Base-by-base conservation (phyloP, 805 yeast genomes). In the Ogataea methanolica region DNA sequence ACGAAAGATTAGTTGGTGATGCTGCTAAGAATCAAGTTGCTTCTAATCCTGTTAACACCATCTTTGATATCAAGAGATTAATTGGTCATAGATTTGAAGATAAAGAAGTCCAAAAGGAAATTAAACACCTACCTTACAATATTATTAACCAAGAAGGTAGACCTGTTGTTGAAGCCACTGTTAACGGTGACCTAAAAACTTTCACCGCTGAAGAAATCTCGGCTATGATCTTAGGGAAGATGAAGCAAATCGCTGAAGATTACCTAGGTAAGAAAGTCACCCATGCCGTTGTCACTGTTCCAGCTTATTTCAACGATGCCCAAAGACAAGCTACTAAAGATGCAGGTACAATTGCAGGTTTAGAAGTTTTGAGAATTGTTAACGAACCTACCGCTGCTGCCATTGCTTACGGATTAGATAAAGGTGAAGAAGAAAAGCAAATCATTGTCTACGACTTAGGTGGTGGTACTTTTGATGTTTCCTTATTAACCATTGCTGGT, bases 11-110 rank as follows among this genome's bases (percentile, higher is more conserved):
- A 63, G 88, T 89, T 65, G 97, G 97, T 75, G 97, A 89, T 70
- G 92, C 97, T 58, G 97, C 97, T 57, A 92, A 92, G 83, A 91
- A 92, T 73, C 97, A 92, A 76, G 96, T 96, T 48, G 96, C 97
- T 57, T 87, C 91, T 83, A 92, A 92, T 75, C 97, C 97, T 45
- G 58, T 74, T 51, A 91, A 91, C 79, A 91, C 97, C 40, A 91
- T 91, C 52, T 91, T 91, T 63, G 97, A 91, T 64, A 96, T 96
- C 63, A 91, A 91, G 78, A 86, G 97, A 76, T 80, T 91, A 67
- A 91, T 91, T 67, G 96, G 95, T 59, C 82, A 83, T 75, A 80
- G 88, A 66, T 88, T 83, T 63, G 70, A 72, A 56, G 97, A 91
- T 63, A 77, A 83, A 42, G 92, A 83, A 62, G 94, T 90, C 47